These are phyloP conservation scores for Choiromyces venosus DNA, from an alignment of 495 filamentous ascomycete genomes.

Conservation along the genomic window DNA sequence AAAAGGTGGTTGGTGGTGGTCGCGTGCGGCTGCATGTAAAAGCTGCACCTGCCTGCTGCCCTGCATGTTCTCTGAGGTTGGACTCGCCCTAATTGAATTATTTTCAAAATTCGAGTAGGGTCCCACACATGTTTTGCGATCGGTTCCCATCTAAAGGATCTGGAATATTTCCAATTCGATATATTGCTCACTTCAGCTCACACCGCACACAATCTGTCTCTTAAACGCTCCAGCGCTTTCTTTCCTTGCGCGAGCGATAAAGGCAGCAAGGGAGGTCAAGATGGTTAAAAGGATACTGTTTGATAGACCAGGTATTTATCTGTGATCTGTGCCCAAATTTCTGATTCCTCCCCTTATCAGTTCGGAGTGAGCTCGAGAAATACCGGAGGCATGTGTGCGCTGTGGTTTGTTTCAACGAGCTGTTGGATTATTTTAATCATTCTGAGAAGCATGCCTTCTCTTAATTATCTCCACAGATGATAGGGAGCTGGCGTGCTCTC, in stretches of 20 bases:
- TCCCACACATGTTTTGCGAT: neutral
- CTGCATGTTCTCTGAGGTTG: neutral
- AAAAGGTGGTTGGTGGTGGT: neutral
- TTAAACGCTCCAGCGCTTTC: neutral
- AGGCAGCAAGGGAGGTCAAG: neutral
- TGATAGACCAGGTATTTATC: neutral
- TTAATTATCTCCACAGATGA: neutral
- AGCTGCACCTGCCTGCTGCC: neutral
- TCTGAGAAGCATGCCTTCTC: neutral
- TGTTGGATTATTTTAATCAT: neutral
- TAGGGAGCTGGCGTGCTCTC: neutral
- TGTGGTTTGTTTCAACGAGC: neutral
- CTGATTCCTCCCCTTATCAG: conserved; percentile 3
- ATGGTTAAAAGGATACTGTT: neutral
- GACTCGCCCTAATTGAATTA: neutral
- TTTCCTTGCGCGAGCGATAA: neutral
- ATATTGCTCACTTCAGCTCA: neutral
- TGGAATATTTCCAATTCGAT: conserved; percentile 5
- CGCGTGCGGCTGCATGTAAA: neutral
- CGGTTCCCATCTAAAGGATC: neutral
- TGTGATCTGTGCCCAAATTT: neutral
- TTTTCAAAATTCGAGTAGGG: neutral
- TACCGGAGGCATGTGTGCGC: neutral
- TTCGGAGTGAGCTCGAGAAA: neutral
- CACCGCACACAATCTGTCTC: neutral